These are phyloP conservation scores for Fagopyrum esculentum DNA, from an alignment of 148 eudicot genomes.

Conservation along the genomic window DNA sequence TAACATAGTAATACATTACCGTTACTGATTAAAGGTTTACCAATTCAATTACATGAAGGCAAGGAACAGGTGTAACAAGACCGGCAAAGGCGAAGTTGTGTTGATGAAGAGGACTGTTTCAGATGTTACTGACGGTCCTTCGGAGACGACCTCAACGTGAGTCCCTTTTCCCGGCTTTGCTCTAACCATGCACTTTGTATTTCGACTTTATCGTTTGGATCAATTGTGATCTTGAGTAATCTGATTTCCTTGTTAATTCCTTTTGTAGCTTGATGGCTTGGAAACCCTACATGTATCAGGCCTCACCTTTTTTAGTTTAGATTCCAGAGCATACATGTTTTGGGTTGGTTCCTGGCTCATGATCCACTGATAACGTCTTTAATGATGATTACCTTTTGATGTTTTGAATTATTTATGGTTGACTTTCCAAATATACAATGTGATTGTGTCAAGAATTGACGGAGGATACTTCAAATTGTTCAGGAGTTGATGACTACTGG, in stretches of 20 bases:
- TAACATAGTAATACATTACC: no score
- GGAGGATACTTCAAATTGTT: neutral
- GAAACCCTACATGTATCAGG: no score
- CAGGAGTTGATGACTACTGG: neutral
- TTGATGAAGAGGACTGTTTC: no score
- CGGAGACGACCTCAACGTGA: slow-evolving; percentile 70
- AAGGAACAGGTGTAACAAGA: no score
- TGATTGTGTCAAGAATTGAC: neutral
- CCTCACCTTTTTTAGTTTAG: neutral
- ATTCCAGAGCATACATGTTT: neutral
- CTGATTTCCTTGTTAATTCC: neutral
- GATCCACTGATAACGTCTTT: neutral
- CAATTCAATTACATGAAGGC: no score
- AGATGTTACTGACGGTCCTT: slow-evolving; percentile 30
- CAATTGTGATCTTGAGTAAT: neutral
- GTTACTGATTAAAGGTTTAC: no score
- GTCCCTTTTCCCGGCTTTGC: neutral
- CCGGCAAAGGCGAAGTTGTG: no score
- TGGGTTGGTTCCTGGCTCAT: neutral
- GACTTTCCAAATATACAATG: neutral
- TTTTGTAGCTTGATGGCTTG: no score
- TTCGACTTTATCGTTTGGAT: neutral
- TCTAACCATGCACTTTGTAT: neutral
- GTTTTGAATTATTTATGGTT: neutral
- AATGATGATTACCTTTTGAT: neutral